Conservation (phyloP, 495 filamentous ascomycete genomes). For the Aspergillus hancockii region DNA sequence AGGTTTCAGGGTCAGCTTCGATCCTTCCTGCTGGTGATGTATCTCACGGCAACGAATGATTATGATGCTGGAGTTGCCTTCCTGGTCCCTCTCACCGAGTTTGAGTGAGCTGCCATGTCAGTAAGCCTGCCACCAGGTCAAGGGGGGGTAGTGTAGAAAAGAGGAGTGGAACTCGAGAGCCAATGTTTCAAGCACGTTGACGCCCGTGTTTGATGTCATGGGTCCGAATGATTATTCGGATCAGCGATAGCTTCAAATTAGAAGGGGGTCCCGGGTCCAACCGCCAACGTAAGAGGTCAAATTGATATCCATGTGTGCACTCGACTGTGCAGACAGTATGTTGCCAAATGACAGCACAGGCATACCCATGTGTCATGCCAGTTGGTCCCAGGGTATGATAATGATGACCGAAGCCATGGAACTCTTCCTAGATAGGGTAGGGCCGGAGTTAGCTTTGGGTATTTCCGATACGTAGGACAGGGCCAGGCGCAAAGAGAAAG, state of each 20-base stretch:
- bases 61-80: neutral
- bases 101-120: neutral
- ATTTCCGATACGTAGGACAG: no score
- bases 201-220: neutral
- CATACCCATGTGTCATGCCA: neutral
- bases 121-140: neutral
- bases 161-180: neutral
- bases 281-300: neutral
- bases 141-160: no score
- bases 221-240: neutral
- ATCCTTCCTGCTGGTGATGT: neutral
- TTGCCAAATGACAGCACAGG: no score
- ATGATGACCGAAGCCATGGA: neutral
- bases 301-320: neutral
- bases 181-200: neutral
- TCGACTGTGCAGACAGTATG: no score
- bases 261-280: neutral
- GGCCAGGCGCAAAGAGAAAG: no score
- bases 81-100: neutral
- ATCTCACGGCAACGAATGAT: neutral
- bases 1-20: neutral
- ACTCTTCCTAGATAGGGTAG: neutral
- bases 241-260: no score
- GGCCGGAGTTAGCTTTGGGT: no score
- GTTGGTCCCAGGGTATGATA: neutral